Conservation (phyloP, 2,329 filamentous ascomycete genomes). For the Juglanconis juglandina region DNA sequence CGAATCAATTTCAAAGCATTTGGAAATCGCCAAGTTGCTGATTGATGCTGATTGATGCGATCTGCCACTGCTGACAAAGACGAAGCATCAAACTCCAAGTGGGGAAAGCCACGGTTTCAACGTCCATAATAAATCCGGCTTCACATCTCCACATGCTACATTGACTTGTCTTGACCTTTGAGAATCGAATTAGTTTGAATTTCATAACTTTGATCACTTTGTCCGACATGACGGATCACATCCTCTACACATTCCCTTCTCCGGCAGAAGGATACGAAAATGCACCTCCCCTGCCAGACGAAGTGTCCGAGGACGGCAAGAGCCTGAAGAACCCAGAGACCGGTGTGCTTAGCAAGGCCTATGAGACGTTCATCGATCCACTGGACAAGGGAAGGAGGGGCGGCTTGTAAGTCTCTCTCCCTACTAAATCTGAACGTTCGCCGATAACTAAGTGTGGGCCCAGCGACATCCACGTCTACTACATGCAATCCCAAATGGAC, state of each 20-base stretch:
- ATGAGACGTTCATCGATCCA: constrained; percentile 65
- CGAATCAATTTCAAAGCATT: not conserved
- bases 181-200: too few species aligned
- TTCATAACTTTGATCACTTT: too few species aligned
- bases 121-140: too few species aligned
- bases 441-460: not conserved
- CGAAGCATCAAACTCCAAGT: not conserved
- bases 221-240: constrained; percentile 36
- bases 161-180: too few species aligned
- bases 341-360: constrained; percentile 61
- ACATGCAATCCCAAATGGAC: constrained; percentile 62
- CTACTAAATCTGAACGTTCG: not conserved
- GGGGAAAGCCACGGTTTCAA: too few species aligned
- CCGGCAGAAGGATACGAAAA: constrained; percentile 57
- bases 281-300: constrained; percentile 53
- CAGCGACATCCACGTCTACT: constrained; percentile 82
- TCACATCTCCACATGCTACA: too few species aligned
- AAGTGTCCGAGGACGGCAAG: constrained; percentile 70
- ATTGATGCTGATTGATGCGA: not conserved
- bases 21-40: not conserved
- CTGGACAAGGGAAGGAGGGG: constrained; percentile 63
- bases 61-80: not conserved
- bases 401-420: constrained; percentile 59
- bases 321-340: constrained; percentile 66
- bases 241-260: constrained; percentile 48